Evolutionary conservation across 1,284 basidiomycete genomes (phyloP), one percentile per base, ranked within the genome.

Genomic region (Phlebopus sp.): DNA sequence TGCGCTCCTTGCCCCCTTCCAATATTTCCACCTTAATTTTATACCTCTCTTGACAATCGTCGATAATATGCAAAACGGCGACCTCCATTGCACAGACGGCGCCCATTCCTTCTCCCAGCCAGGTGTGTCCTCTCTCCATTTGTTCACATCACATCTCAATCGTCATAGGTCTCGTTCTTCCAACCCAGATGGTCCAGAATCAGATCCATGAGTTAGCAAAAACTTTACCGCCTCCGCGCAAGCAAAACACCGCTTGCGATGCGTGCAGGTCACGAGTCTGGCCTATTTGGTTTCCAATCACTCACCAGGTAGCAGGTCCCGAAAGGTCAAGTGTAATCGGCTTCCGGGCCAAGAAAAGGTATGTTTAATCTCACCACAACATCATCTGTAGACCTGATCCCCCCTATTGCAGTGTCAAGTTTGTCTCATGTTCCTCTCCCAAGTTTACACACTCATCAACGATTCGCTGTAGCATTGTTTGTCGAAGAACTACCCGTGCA

Each of bases 171-270:
- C 77, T 84, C 59, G 71, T 75, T 46, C 73, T 86, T 43, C 78
- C 84, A 30, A 78, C 76, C 8, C 77, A 75, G 47, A 75, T 78
- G 39, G 76, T 86, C 60, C 86, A 89, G 71, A 84, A 81, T 59
- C 83, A 87, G 66, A 83, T 87, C 42, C 82, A 86, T 59, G 86
- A 88, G 58, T 77, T 86, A 34, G 81, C 84, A 44, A 86, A 86
- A 70, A 78, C 81, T 0, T 74, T 86, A 0, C 84, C 86, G 2
- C 84, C 86, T 15, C 84, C 88, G 2, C 73, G 87, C 48, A 92
- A 91, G 64, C 90, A 94, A 71, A 94, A 94, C 64, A 90, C 90
- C 18, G 90, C 91, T 19, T 94, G 91, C 66, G 91, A 94, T 71
- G 86, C 87, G 44, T 93, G 90, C 77, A 82, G 85, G 84, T 84